Conservation (phyloP, 257 asterid species). For the Nemophila menziesii region DNA sequence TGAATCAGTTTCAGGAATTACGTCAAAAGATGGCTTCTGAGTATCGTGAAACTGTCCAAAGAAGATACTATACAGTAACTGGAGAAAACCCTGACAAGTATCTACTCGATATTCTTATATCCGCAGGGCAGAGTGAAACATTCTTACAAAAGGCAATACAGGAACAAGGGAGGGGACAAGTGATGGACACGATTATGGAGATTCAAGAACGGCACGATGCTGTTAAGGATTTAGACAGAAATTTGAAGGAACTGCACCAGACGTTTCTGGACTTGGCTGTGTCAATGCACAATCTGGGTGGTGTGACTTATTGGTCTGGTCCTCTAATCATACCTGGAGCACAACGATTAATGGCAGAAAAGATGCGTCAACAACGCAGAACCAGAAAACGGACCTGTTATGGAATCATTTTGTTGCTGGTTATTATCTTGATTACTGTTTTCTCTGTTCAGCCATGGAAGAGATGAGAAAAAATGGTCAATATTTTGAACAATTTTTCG, state of each 20-base stretch:
- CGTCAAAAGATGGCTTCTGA: constrained; percentile 25
- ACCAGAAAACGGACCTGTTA: constrained; percentile 35
- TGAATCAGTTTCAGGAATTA: constrained; percentile 29
- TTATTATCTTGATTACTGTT: constrained; percentile 25
- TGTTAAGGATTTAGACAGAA: constrained; percentile 10
- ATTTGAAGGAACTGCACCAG: constrained; percentile 1
- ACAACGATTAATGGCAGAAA: constrained; percentile 22
- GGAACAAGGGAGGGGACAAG: constrained; percentile 10
- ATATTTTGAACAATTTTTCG: neutral
- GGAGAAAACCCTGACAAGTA: constrained; percentile 10
- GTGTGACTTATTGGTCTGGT: constrained; percentile 18
- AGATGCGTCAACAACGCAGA: constrained; percentile 32
- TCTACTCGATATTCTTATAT: constrained; percentile 3
- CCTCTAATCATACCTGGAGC: no score
- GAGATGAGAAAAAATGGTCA: constrained; percentile 1
- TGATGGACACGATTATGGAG: constrained; percentile 11
- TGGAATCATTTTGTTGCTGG: constrained; percentile 23
- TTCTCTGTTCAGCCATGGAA: constrained; percentile 39
- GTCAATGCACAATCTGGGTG: constrained; percentile 28
- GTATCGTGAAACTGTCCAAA: constrained; percentile 9
- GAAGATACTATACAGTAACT: constrained; percentile 5
- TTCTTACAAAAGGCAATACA: constrained; percentile 12
- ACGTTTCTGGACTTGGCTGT: constrained; percentile 35
- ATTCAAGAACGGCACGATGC: constrained; percentile 14
- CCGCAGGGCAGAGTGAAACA: constrained; percentile 19